Percentiles rank a stretch among this genome's conserved stretches.
These are phyloP conservation scores for Apophysomyces ossiformis DNA, from an alignment of 371 early-diverging fungal species.

Conservation along the genomic window DNA sequence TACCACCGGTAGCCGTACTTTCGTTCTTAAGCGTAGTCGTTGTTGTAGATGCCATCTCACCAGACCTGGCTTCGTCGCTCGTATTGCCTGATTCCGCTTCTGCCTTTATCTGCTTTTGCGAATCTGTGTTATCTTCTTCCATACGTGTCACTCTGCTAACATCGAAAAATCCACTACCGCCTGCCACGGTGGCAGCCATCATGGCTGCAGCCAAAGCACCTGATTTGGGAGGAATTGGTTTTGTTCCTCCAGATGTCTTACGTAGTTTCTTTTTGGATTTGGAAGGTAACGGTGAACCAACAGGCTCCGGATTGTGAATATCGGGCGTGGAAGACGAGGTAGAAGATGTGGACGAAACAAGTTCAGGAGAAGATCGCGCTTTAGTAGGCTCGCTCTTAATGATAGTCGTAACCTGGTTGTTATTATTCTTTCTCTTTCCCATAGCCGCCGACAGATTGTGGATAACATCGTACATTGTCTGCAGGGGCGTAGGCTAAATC, in stretches of 20 bases:
- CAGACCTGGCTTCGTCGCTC: background rate
- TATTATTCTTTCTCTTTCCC: slow-evolving; percentile 32
- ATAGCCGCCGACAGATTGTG: slow-evolving; percentile 43
- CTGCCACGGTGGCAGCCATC: slow-evolving; percentile 58
- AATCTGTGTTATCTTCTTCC: slow-evolving; percentile 13
- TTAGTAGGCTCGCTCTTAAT: slow-evolving; percentile 34
- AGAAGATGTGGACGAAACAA: slow-evolving; percentile 13
- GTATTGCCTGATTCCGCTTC: slow-evolving; percentile 1
- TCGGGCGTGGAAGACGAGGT: slow-evolving; percentile 19
- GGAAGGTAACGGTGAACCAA: slow-evolving; percentile 18
- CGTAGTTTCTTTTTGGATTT: slow-evolving; percentile 32
- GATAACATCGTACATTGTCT: slow-evolving; percentile 46
- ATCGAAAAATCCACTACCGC: slow-evolving; percentile 48
- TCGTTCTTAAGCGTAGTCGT: background rate
- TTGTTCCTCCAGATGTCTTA: slow-evolving; percentile 34
- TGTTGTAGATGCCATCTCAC: background rate
- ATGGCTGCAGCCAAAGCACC: slow-evolving; percentile 56
- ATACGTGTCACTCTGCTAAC: slow-evolving; percentile 26
- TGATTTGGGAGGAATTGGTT: slow-evolving; percentile 35
- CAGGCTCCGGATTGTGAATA: slow-evolving; percentile 23
- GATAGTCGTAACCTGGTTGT: slow-evolving; percentile 35
- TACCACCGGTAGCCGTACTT: slow-evolving; percentile 1
- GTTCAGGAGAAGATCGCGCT: slow-evolving; percentile 22
- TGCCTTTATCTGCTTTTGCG: background rate
- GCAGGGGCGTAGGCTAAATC: slow-evolving; percentile 39